These are phyloP conservation scores for Podospora conica DNA, from an alignment of 495 filamentous ascomycete genomes.

Conservation along the genomic window DNA sequence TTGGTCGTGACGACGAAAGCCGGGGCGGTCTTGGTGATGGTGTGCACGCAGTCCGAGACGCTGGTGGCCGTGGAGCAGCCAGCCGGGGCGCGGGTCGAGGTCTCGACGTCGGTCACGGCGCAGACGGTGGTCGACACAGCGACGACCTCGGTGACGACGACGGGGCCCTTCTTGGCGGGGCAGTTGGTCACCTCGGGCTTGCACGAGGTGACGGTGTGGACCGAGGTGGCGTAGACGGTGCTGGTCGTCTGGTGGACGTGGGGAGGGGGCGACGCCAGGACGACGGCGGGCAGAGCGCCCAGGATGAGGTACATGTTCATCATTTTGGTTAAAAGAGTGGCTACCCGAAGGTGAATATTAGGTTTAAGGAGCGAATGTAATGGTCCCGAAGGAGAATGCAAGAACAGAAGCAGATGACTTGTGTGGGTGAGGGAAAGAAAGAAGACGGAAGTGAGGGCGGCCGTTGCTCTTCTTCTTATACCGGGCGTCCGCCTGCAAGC, in stretches of 20 bases:
- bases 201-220: conserved; percentile 51
- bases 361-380: conserved; percentile 9
- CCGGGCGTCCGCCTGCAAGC: background rate
- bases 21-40: background rate
- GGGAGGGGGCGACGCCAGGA: background rate
- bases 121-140: conserved; percentile 18
- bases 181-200: conserved; percentile 51
- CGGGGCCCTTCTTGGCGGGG: conserved; percentile 39
- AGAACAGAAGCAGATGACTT: conserved; percentile 6
- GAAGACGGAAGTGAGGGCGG: background rate
- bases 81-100: background rate
- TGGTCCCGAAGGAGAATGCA: conserved; percentile 16
- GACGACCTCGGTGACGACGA: conserved; percentile 15
- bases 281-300: conserved; percentile 16
- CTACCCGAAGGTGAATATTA: background rate
- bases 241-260: conserved; percentile 9
- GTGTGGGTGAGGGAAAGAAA: background rate
- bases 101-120: conserved; percentile 1
- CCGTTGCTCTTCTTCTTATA: background rate
- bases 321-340: background rate
- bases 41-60: background rate
- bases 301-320: conserved; percentile 15
- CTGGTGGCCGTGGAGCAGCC: conserved; percentile 1
- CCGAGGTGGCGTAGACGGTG: conserved; percentile 42
- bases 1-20: conserved; percentile 1